Percentiles rank a stretch among this genome's conserved stretches.
Evolutionary conservation across 352 stramenopile species (phyloP).

Genomic region (Pythium plurisporium): DNA sequence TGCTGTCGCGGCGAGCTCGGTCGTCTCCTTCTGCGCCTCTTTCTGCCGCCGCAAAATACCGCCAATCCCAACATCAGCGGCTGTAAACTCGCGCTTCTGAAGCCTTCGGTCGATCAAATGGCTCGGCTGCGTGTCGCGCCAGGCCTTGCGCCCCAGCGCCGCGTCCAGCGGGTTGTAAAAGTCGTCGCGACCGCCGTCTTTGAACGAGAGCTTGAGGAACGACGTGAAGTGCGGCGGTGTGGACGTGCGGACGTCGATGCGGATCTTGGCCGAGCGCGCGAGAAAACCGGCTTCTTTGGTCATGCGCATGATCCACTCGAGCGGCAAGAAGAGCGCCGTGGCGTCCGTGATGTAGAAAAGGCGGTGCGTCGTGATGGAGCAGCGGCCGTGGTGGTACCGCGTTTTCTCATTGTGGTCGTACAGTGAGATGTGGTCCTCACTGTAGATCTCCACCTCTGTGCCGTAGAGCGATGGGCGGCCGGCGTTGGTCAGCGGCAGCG

Average conservation of each 20-base stretch:
- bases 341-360: constrained; percentile 73
- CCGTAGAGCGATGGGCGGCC: constrained; percentile 69
- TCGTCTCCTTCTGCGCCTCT: constrained; percentile 76
- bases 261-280: constrained; percentile 77
- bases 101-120: constrained; percentile 68
- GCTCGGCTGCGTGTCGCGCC: constrained; percentile 72
- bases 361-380: constrained; percentile 78
- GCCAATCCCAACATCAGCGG: constrained; percentile 72
- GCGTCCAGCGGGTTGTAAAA: constrained; percentile 76
- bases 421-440: constrained; percentile 75
- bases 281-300: constrained; percentile 83
- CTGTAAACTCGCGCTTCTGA: constrained; percentile 75
- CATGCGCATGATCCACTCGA: constrained; percentile 65
- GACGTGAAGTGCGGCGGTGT: constrained; percentile 37
- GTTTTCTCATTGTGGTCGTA: constrained; percentile 84
- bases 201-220: constrained; percentile 85
- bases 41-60: constrained; percentile 78
- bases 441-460: constrained; percentile 87
- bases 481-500: constrained; percentile 59
- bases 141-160: constrained; percentile 60
- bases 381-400: constrained; percentile 56
- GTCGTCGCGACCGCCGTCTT: constrained; percentile 78
- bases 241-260: constrained; percentile 55
- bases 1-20: constrained; percentile 66
- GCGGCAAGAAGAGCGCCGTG: constrained; percentile 60